These are phyloP conservation scores for Xylariaceae sp. DNA, from an alignment of 2,329 filamentous ascomycete species.

Conservation along the genomic window DNA sequence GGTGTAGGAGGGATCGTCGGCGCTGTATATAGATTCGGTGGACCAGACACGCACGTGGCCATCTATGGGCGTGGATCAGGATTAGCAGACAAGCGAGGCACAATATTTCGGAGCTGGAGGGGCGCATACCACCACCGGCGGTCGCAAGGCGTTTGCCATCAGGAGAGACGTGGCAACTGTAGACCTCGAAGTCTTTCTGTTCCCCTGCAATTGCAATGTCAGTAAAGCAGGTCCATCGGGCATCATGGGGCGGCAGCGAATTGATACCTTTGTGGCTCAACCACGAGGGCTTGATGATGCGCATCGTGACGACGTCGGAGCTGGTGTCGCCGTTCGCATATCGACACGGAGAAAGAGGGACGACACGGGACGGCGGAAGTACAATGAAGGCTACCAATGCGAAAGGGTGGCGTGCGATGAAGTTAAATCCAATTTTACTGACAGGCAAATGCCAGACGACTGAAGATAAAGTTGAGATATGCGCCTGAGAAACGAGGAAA, in stretches of 20 bases:
- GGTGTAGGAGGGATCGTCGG: slow-evolving; percentile 65
- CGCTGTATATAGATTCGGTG: slow-evolving; percentile 85
- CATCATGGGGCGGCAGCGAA: neutral
- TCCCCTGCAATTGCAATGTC: slow-evolving; percentile 56
- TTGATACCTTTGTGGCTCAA: slow-evolving; percentile 80
- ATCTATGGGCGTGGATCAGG: slow-evolving; percentile 49
- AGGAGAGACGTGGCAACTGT: slow-evolving; percentile 94
- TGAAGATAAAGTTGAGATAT: no score
- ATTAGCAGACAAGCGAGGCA: slow-evolving; percentile 8
- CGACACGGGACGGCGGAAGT: neutral
- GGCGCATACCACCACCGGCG: slow-evolving; percentile 74
- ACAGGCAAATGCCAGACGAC: no score
- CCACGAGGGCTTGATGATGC: slow-evolving; percentile 92
- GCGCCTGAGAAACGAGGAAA: neutral
- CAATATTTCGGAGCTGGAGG: neutral
- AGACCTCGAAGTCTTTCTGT: slow-evolving; percentile 97
- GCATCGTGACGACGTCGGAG: slow-evolving; percentile 51
- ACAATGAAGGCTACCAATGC: neutral
- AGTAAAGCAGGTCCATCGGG: slow-evolving; percentile 4
- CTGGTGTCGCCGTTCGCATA: slow-evolving; percentile 28
- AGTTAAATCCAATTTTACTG: neutral
- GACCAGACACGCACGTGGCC: slow-evolving; percentile 98
- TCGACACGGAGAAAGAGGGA: slow-evolving; percentile 20
- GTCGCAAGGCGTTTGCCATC: slow-evolving; percentile 90
- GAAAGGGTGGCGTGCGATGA: neutral